Conservation (phyloP, 768 basidiomycete genomes). For the Leccinellum luteum region DNA sequence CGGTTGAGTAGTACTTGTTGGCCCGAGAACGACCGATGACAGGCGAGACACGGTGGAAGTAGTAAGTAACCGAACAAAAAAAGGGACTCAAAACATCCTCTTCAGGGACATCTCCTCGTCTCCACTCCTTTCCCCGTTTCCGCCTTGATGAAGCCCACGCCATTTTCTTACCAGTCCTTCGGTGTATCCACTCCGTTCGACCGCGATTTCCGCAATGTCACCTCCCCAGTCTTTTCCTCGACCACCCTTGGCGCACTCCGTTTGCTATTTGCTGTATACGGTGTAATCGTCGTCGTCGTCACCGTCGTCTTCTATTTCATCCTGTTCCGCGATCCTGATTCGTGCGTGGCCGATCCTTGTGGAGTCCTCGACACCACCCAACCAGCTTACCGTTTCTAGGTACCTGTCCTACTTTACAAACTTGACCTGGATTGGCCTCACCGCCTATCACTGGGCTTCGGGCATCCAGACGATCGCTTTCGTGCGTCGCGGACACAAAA, state of each 20-base stretch:
- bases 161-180: slow-evolving; percentile 21
- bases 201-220: slow-evolving; percentile 35
- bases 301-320: slow-evolving; percentile 31
- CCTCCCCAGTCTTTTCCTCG: slow-evolving; percentile 44
- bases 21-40: background rate
- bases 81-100: slow-evolving; percentile 8
- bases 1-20: no score
- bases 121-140: background rate
- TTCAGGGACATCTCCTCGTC: background rate
- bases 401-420: slow-evolving; percentile 66
- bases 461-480: slow-evolving; percentile 51
- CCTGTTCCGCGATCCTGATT: slow-evolving; percentile 23
- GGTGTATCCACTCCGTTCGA: slow-evolving; percentile 44
- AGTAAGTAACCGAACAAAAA: slow-evolving; percentile 2
- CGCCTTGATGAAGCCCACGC: slow-evolving; percentile 5
- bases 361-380: background rate
- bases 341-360: slow-evolving; percentile 30
- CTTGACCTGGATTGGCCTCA: slow-evolving; percentile 59
- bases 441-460: slow-evolving; percentile 61
- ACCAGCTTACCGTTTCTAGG: slow-evolving; percentile 29
- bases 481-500: slow-evolving; percentile 30
- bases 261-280: slow-evolving; percentile 49
- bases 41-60: background rate
- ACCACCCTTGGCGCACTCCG: slow-evolving; percentile 43
- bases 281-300: slow-evolving; percentile 39